Conservation (phyloP, 176 grass and related monocot species). For the Triticum timopheevii region DNA sequence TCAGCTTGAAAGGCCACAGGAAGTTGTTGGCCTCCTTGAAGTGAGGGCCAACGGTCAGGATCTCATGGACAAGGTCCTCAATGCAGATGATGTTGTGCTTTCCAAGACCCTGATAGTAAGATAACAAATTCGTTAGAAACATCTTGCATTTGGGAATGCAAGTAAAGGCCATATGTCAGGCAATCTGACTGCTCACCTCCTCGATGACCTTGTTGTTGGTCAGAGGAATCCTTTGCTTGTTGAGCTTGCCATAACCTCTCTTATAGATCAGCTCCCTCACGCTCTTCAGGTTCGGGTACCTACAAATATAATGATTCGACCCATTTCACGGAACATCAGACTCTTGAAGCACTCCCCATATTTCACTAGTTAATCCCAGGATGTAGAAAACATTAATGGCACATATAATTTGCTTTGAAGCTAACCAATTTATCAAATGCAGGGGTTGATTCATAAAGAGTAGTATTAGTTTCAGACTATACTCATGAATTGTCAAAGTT, state of each 20-base stretch:
- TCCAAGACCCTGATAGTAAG: too few relatives aligned
- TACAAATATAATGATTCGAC: background rate
- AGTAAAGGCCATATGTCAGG: background rate
- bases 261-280: constrained; percentile 81
- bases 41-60: too few relatives aligned
- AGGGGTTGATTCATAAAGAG: background rate
- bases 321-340: background rate
- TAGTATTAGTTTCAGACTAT: background rate
- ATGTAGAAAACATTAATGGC: background rate
- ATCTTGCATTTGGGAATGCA: background rate
- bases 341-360: background rate
- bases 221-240: constrained; percentile 76
- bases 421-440: background rate
- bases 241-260: constrained; percentile 76
- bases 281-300: constrained; percentile 85
- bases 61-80: too few relatives aligned
- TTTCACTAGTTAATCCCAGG: background rate
- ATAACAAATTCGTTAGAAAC: background rate
- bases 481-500: background rate
- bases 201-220: constrained; percentile 70
- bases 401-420: too few relatives aligned
- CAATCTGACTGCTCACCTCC: constrained; percentile 23
- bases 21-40: too few relatives aligned
- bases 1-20: too few relatives aligned
- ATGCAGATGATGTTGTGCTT: too few relatives aligned